Evolutionary conservation across 192 early-diverging fungal species (phyloP).

Genomic region (Cladochytrium replicatum): DNA sequence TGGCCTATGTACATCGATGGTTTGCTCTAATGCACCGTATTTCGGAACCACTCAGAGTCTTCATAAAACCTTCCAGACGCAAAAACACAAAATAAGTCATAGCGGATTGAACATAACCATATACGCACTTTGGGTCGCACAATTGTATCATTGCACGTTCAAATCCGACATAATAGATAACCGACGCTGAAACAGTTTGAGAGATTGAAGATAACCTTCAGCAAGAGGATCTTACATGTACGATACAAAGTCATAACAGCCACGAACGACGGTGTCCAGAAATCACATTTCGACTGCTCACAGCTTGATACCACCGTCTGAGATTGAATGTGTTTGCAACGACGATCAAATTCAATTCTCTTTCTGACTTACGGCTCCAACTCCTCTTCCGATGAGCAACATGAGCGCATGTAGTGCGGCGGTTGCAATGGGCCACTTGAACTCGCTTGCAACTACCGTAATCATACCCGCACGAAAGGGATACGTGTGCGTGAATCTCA

Average conservation of each 20-base stretch:
- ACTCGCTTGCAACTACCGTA: constrained; percentile 30
- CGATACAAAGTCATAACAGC: constrained; percentile 25
- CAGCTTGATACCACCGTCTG: constrained; percentile 17
- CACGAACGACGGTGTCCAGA: constrained; percentile 23
- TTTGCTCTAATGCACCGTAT: no score
- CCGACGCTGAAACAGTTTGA: constrained; percentile 10
- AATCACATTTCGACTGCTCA: constrained; percentile 17
- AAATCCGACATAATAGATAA: constrained; percentile 26
- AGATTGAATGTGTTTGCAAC: neutral
- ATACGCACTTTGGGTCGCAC: constrained; percentile 34
- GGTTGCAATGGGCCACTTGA: constrained; percentile 18
- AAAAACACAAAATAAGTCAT: neutral
- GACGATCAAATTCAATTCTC: neutral
- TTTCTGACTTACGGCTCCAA: constrained; percentile 24
- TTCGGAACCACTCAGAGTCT: constrained; percentile 29
- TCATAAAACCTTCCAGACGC: constrained; percentile 21
- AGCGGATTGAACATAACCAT: neutral
- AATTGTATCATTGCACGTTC: constrained; percentile 22
- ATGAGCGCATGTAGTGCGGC: constrained; percentile 12
- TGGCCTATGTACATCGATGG: no score
- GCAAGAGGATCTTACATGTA: constrained; percentile 13
- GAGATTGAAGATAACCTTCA: neutral
- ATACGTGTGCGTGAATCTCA: constrained; percentile 33
- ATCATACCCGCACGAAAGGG: constrained; percentile 39
- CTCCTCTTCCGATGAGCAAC: constrained; percentile 17